Evolutionary conservation across 2,329 filamentous ascomycete species (phyloP), one percentile per base, ranked within the genome.

Genomic region (Erysiphe neolycopersici): DNA sequence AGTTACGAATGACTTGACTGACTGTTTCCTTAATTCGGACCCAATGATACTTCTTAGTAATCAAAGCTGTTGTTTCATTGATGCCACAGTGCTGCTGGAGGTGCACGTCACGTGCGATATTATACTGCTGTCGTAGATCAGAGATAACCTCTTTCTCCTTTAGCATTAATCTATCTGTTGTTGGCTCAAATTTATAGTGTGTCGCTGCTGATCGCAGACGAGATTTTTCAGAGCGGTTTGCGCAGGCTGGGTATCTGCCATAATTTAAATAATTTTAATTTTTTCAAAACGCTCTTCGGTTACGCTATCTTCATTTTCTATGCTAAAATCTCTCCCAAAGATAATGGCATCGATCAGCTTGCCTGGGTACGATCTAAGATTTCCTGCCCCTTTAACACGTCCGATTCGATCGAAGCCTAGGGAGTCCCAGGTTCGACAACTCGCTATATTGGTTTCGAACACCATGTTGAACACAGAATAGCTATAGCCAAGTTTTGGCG

Each of bases 231-330:
- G 85, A 85, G 46, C 87, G 74, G 65, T 94, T 84, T 56, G 87
- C 85, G 48, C 85, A 87, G 54, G 78, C 76, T 47, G 89, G 89
- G 60, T 98, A 95, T 60, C 85, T 83, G 56, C 78, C 79, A 59
- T 85, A 83, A 62, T 92, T 91, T 56, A 95, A 74, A 62, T 95
- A 95, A 66, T 81, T 56, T 85, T 79, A 59, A 95, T 95, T 67
- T 94, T 94, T 66, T 94, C 87, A 66, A 95, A 95, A 52, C 89
- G 81, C 64, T 94, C 85, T 65, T 94, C 85, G 60, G 79, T 85
- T 54, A 87, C 78, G 58, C 81, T 76, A 59, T 89, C 81, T 57
- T 89, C 82, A 53, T 69, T 71, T 53, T 82, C 77, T 26, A 26
- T 8, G 6, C 22, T 26, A 26, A 26, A 9, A 26, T 26, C 22